Base-by-base conservation (phyloP, 495 filamentous ascomycete species). In the Talaromyces wortmannii region DNA sequence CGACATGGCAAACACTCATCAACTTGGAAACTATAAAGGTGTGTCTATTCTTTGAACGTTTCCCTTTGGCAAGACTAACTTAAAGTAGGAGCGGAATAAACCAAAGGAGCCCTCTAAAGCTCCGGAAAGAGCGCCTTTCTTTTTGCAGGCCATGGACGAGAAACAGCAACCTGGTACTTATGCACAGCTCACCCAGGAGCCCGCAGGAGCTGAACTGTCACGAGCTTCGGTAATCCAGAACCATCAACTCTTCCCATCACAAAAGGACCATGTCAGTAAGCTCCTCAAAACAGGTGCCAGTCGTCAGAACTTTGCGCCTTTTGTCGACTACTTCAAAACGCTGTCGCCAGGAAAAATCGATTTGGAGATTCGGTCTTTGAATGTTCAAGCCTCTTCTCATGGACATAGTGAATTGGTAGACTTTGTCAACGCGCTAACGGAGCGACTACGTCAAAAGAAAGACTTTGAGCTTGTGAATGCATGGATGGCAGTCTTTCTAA, bases 61-160 rank as follows among this genome's bases (percentile, higher is more conserved):
- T 50, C 48, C 56, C 66, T 55, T 67, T 52, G 17, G 16, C 18
- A 45, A 32, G 6, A 23, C 30, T 30, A 31, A 18, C 30, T 23
- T 44, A 16, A 16, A 33, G 17, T 5, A 81, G 74, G 74, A 87
- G 70, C 90, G 94, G 52, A 99, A 99, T 72, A 96, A 92, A 69
- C 95, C 94, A 6, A 92, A 83, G 59, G 89, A 95, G 70, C 79
- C 91, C 0, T 91, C 91, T 29, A 96, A 97, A 74, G 79, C 83
- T 3, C 94, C 95, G 4, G 88, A 96, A 64, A 96, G 94, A 63
- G 91, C 94, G 0, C 94, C 94, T 1, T 99, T 99, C 73, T 99
- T 97, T 75, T 77, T 99, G 12, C 89, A 91, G 10, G 86, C 89
- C 2, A 70, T 89, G 10, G 70, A 74, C 4, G 75, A 71, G 7